phyloP scores from a whole-genome alignment of 176 grass and related monocot genomes.

The Zoysia pacifica region DNA sequence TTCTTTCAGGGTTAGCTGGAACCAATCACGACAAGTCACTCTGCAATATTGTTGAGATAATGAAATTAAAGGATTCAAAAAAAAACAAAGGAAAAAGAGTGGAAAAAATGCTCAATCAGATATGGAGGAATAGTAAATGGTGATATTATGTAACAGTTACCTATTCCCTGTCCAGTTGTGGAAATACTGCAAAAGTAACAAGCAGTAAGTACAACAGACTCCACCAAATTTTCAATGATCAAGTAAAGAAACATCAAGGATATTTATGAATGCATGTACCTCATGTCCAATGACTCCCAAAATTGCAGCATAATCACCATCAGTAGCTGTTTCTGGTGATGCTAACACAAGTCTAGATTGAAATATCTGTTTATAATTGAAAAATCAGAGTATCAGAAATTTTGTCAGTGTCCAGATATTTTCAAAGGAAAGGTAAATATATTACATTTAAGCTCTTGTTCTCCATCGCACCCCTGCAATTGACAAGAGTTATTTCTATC shows the following conservation, averaged over 20 bases:
- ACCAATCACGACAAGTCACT: slow-evolving; percentile 99
- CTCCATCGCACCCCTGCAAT: slow-evolving; percentile 97
- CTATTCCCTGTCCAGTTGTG: slow-evolving; percentile 99
- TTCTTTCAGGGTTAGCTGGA: slow-evolving; percentile 99
- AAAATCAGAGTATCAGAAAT: slow-evolving; percentile 44
- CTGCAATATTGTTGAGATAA: slow-evolving; percentile 49
- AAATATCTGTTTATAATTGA: slow-evolving; percentile 74
- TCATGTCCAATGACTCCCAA: slow-evolving; percentile 97
- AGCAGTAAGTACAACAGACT: slow-evolving; percentile 25
- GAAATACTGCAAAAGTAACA: slow-evolving; percentile 83
- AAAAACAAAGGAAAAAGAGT: slow-evolving; percentile 22
- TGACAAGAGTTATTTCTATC: slow-evolving; percentile 32
- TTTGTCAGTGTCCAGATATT: slow-evolving; percentile 11
- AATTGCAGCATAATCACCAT: slow-evolving; percentile 98
- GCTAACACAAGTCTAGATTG: slow-evolving; percentile 98
- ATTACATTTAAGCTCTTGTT: slow-evolving; percentile 98
- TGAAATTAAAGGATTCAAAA: background rate
- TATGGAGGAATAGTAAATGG: slow-evolving; percentile 6
- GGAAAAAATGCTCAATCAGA: slow-evolving; percentile 4
- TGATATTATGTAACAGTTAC: slow-evolving; percentile 42
- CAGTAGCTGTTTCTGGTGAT: slow-evolving; percentile 91
- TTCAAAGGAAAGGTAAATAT: slow-evolving; percentile 31
- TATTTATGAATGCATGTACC: slow-evolving; percentile 48
- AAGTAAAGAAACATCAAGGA: slow-evolving; percentile 8
- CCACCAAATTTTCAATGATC: background rate